A percentile compares a stretch with the other conserved stretches of the same genome.
Evolutionary conservation across 805 yeast genomes (phyloP).

Genomic region (Cyberlindnera samutprakarnensis): DNA sequence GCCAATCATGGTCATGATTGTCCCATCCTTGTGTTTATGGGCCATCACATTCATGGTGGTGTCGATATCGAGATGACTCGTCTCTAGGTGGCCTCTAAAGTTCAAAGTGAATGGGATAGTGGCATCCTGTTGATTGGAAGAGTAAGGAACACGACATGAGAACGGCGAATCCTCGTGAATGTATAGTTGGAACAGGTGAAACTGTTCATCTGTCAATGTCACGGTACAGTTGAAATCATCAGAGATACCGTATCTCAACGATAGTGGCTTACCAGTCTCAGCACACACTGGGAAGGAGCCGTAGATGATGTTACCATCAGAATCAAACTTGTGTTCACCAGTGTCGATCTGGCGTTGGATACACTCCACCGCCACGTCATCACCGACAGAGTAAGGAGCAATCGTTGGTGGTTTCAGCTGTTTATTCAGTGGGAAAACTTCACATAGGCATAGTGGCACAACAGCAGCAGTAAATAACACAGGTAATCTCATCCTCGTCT

Average conservation of each 20-base stretch:
- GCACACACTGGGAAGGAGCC: constrained; percentile 52
- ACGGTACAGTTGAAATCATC: constrained; percentile 56
- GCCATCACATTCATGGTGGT: constrained; percentile 45
- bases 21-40: constrained; percentile 24
- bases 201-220: constrained; percentile 52
- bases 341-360: constrained; percentile 61
- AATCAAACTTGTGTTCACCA: constrained; percentile 70
- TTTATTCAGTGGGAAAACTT: constrained; percentile 11
- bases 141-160: constrained; percentile 55
- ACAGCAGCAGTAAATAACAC: neutral
- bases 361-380: constrained; percentile 46
- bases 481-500: no score
- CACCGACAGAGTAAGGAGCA: constrained; percentile 27
- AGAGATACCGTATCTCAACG: constrained; percentile 41
- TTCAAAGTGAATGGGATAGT: constrained; percentile 55
- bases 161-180: constrained; percentile 74
- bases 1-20: constrained; percentile 44
- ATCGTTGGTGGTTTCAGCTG: constrained; percentile 12
- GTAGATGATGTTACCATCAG: constrained; percentile 47
- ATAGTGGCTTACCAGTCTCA: constrained; percentile 56
- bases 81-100: constrained; percentile 59
- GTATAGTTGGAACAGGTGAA: constrained; percentile 67
- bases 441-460: constrained; percentile 4
- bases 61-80: constrained; percentile 64
- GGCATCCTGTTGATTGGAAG: constrained; percentile 29